Conservation (phyloP, 2,329 filamentous ascomycete genomes). For the Mariannaea elegans region DNA sequence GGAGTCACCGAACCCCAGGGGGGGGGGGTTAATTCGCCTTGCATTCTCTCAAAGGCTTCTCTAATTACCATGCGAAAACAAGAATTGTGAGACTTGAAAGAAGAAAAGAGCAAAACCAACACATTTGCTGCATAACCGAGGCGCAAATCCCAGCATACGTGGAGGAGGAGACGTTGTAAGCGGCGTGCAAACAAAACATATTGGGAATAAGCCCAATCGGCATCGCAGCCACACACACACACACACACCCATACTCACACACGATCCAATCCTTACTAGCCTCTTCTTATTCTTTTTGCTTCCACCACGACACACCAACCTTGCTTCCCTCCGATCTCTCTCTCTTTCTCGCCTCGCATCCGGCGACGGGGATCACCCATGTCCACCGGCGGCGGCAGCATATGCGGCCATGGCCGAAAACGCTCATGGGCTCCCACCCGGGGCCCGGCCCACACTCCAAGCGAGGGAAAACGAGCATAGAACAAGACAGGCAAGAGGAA, state of each 20-base stretch:
- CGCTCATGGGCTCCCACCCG: background rate
- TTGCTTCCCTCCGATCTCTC: background rate
- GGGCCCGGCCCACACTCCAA: conserved; percentile 12
- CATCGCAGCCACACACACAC: background rate
- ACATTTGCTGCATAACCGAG: no score
- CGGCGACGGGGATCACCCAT: background rate
- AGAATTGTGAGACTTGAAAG: no score
- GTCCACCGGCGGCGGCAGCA: background rate
- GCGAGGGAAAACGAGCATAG: conserved; percentile 16
- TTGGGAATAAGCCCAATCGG: no score
- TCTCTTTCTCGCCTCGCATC: conserved; percentile 5
- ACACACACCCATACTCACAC: background rate
- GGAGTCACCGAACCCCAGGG: no score
- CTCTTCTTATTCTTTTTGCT: background rate
- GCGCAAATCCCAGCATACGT: no score
- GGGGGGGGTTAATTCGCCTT: no score
- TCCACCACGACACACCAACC: background rate
- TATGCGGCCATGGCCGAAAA: conserved; percentile 11
- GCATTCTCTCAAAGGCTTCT: no score
- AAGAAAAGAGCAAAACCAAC: no score
- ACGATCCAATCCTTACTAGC: conserved; percentile 6
- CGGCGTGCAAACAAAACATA: background rate
- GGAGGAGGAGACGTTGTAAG: background rate
- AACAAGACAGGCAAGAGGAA: background rate
- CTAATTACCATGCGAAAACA: no score